Base-by-base conservation (phyloP, 1,284 basidiomycete species). In the Paramarasmius palmivorus region DNA sequence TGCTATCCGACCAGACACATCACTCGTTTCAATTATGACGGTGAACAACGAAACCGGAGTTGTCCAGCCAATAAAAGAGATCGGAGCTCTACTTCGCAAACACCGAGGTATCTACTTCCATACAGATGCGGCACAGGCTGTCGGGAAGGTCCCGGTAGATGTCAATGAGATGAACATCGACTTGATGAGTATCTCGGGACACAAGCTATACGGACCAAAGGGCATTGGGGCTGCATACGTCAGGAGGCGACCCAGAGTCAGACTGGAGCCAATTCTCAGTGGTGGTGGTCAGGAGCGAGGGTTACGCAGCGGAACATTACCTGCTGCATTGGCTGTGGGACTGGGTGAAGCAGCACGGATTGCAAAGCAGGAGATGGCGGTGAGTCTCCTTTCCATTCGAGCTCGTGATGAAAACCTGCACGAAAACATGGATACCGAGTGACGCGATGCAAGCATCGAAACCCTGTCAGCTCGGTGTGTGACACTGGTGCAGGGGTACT, bases 31-130 rank as follows among this genome's bases (percentile, higher is more conserved):
- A 9, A 90, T 99, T 69, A 99, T 99, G 97, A 85, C 92, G 3
- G 96, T 99, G 58, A 99, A 99, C 78, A 99, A 99, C 74, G 97
- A 99, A 76, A 99, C 95, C 6, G 97, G 97, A 46, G 95, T 98
- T 57, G 97, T 99, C 58, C 97, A 99, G 68, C 97, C 97, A 1
- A 82, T 99, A 58, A 91, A 92, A 68, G 95, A 98, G 71, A 99
- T 99, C 60, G 96, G 95, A 22, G 82, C 84, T 4, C 81, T 97
- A 26, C 70, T 93, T 49, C 84, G 88, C 67, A 86, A 91, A 70
- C 82, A 93, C 69, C 85, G 94, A 63, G 91, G 93, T 10, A 83
- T 97, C 14, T 90, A 95, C 71, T 90, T 99, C 79, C 97, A 99
- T 74, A 96, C 97, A 20, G 97, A 99, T 70, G 96, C 93, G 17